Conservation (phyloP, 371 early-diverging fungal species). For the Nematocida parisii region DNA sequence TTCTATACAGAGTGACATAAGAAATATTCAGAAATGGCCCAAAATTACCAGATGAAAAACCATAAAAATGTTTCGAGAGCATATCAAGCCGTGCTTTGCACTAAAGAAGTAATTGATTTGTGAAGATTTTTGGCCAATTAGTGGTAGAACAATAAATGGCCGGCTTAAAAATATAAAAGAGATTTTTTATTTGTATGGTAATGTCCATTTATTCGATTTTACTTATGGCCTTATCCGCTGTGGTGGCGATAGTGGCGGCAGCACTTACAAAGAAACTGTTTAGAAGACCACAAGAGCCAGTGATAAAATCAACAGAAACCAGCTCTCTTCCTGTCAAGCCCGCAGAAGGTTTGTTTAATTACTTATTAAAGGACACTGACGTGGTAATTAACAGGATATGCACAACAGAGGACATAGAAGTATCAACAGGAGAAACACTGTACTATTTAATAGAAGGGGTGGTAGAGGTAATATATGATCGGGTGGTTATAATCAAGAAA, state of each 20-base stretch:
- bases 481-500: not conserved
- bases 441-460: slow-evolving; percentile 38
- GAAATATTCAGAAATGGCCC: no score
- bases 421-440: slow-evolving; percentile 17
- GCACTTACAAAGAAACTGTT: not conserved
- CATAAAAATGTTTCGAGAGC: no score
- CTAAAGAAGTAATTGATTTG: no score
- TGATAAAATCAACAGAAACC: not conserved
- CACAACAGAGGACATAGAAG: slow-evolving; percentile 20
- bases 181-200: slow-evolving; percentile 11
- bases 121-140: no score
- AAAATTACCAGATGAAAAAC: no score
- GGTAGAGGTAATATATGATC: slow-evolving; percentile 24
- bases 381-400: slow-evolving; percentile 11
- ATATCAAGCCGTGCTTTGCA: no score
- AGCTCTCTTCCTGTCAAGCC: not conserved
- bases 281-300: slow-evolving; percentile 5
- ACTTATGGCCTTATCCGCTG: not conserved
- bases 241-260: not conserved
- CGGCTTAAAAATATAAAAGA: not conserved
- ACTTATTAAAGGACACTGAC: slow-evolving; percentile 1
- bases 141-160: no score
- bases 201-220: not conserved
- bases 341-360: slow-evolving; percentile 24
- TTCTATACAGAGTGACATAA: no score